These are phyloP conservation scores for Microdochium paspali DNA, from an alignment of 2,329 filamentous ascomycete species.

Conservation along the genomic window DNA sequence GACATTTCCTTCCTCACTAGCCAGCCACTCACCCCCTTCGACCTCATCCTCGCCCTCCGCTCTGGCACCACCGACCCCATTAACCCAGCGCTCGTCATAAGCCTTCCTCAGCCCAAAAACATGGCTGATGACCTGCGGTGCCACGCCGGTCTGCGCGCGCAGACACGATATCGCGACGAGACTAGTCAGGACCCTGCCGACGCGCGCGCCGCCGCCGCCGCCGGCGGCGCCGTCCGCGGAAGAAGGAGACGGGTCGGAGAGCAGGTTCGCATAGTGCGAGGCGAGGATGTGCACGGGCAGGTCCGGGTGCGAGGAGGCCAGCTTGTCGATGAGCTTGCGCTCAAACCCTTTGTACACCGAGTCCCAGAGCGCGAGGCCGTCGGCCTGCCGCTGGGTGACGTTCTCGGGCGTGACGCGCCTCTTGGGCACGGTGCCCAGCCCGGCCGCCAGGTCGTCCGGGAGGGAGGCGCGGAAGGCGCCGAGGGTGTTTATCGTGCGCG, in stretches of 20 bases:
- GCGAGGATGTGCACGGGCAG: slow-evolving; percentile 71
- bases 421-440: slow-evolving; percentile 47
- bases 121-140: slow-evolving; percentile 72
- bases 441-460: slow-evolving; percentile 40
- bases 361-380: slow-evolving; percentile 63
- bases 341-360: slow-evolving; percentile 70
- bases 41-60: slow-evolving; percentile 26
- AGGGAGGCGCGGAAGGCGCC: slow-evolving; percentile 60
- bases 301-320: slow-evolving; percentile 70
- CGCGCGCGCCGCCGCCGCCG: slow-evolving; percentile 30
- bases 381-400: slow-evolving; percentile 40
- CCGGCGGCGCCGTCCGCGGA: not conserved
- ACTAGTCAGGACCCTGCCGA: slow-evolving; percentile 64
- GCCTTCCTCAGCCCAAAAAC: slow-evolving; percentile 74
- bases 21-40: slow-evolving; percentile 49
- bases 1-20: slow-evolving; percentile 52
- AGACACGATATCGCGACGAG: slow-evolving; percentile 67
- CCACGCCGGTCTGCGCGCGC: slow-evolving; percentile 71
- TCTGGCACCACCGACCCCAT: slow-evolving; percentile 26
- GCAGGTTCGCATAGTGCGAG: slow-evolving; percentile 63
- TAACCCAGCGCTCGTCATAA: slow-evolving; percentile 52
- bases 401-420: slow-evolving; percentile 42
- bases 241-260: slow-evolving; percentile 65
- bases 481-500: slow-evolving; percentile 75
- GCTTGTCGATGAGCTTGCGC: slow-evolving; percentile 58